phyloP scores from a whole-genome alignment of 2,329 filamentous ascomycete species.

The Podosphaera fusca region DNA sequence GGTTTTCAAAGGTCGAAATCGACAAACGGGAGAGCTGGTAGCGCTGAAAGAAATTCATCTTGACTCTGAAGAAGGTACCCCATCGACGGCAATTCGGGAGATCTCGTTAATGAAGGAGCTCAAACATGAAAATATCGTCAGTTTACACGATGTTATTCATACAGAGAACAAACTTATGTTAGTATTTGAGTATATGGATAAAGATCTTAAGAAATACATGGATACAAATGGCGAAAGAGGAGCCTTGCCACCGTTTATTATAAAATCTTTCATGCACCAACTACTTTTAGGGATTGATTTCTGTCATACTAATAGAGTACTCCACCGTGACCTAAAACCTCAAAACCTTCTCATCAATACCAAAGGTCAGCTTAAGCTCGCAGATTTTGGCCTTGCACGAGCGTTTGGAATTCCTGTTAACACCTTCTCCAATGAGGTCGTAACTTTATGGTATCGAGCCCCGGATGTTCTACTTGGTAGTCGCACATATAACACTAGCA shows the following conservation, averaged over 20 bases:
- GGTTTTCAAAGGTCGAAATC: constrained; percentile 97
- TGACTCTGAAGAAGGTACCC: constrained; percentile 93
- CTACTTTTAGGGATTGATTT: constrained; percentile 88
- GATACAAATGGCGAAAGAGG: constrained; percentile 77
- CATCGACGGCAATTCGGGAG: constrained; percentile 89
- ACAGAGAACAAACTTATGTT: constrained; percentile 99
- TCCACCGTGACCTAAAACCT: constrained; percentile 88
- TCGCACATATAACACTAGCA: constrained; percentile 96
- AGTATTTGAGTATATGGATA: constrained; percentile 97
- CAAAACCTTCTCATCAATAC: constrained; percentile 92
- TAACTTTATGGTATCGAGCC: constrained; percentile 92
- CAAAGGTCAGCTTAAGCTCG: constrained; percentile 74
- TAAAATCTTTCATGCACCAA: constrained; percentile 99
- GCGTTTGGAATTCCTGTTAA: constrained; percentile 96
- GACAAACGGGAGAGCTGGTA: constrained; percentile 88
- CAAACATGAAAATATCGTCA: constrained; percentile 96
- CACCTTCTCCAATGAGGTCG: constrained; percentile 94
- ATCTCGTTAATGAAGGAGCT: constrained; percentile 99
- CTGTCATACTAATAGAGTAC: constrained; percentile 88
- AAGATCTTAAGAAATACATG: constrained; percentile 97
- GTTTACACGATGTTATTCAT: constrained; percentile 93
- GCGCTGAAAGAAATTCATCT: constrained; percentile 97
- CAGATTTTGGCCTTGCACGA: constrained; percentile 80
- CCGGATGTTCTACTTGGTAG: constrained; percentile 87
- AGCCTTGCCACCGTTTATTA: constrained; percentile 66